Evolutionary conservation across 1,284 basidiomycete species (phyloP).

Genomic region (Ganoderma leucocontextum): DNA sequence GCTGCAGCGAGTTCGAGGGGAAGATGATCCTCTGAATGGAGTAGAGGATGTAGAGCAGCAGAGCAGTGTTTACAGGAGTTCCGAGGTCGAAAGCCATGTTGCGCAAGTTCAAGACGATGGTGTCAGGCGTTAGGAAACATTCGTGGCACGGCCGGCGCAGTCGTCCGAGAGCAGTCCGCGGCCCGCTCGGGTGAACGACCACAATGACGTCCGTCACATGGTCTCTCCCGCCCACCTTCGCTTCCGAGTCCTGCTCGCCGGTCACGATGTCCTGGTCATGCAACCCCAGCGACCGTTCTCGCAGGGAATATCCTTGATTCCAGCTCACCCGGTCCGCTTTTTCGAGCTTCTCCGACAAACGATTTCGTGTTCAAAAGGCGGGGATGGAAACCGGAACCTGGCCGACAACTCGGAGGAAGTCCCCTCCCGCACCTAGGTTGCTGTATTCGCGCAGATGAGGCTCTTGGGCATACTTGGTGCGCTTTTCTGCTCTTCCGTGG

Average conservation of each 20-base stretch:
- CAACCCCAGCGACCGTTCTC: not conserved
- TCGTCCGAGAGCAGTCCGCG: conserved; percentile 8
- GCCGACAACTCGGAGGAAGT: not conserved
- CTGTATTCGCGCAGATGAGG: conserved; percentile 18
- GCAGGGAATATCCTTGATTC: not conserved
- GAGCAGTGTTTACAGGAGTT: conserved; percentile 77
- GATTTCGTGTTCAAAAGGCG: conserved; percentile 15
- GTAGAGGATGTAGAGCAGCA: conserved; percentile 82
- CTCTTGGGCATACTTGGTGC: not conserved
- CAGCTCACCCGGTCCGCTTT: not conserved
- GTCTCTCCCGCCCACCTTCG: not conserved
- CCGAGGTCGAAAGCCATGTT: conserved; percentile 56
- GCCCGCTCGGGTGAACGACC: no score
- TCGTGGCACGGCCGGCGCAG: not conserved
- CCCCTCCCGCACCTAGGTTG: not conserved
- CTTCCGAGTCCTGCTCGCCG: conserved; percentile 4
- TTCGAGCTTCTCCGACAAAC: not conserved
- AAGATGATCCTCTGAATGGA: conserved; percentile 78
- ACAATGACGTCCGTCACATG: no score
- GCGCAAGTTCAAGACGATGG: not conserved
- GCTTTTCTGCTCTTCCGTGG: not conserved
- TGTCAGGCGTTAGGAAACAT: conserved; percentile 4
- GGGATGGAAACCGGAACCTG: not conserved
- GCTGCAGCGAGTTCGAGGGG: conserved; percentile 61
- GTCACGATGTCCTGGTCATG: conserved; percentile 32